Percentiles rank a stretch among this genome's conserved stretches.
Conservation (phyloP, 768 basidiomycete genomes). For the Boletus pseudo-olivaceus region DNA sequence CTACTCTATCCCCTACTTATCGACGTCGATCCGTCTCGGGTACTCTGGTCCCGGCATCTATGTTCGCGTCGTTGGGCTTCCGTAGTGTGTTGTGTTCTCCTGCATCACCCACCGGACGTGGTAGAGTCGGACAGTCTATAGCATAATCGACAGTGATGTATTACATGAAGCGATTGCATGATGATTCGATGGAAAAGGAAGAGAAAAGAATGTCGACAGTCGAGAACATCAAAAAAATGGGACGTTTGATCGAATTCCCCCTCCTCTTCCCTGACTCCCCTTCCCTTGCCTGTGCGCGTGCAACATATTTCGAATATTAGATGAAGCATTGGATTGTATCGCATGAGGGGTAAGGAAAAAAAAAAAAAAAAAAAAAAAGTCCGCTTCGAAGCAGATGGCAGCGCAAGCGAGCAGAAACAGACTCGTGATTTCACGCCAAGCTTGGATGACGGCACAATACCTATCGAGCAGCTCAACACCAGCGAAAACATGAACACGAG, state of each 20-base stretch:
- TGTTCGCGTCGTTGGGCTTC: background rate
- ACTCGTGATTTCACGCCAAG: background rate
- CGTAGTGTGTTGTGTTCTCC: background rate
- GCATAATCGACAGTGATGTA: background rate
- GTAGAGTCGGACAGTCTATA: background rate
- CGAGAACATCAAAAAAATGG: too few species aligned
- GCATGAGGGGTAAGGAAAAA: background rate
- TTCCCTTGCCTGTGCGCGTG: background rate
- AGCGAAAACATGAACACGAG: background rate
- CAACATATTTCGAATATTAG: background rate
- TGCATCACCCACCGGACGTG: too few species aligned
- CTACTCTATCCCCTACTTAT: too few species aligned
- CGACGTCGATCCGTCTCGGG: background rate
- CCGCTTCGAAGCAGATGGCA: background rate
- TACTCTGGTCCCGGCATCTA: too few species aligned
- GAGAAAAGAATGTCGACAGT: background rate
- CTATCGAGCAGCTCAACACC: constrained; percentile 3
- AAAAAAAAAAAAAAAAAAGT: background rate
- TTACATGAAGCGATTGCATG: background rate
- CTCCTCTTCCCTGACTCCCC: background rate
- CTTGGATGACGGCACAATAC: constrained; percentile 6
- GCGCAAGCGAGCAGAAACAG: background rate
- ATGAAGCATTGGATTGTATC: constrained; percentile 12
- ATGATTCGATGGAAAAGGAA: background rate
- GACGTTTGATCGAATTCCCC: background rate